A percentile compares a stretch with the other conserved stretches of the same genome.
phyloP scores from a whole-genome alignment of 1,284 basidiomycete genomes.

The Irpex sp. region DNA sequence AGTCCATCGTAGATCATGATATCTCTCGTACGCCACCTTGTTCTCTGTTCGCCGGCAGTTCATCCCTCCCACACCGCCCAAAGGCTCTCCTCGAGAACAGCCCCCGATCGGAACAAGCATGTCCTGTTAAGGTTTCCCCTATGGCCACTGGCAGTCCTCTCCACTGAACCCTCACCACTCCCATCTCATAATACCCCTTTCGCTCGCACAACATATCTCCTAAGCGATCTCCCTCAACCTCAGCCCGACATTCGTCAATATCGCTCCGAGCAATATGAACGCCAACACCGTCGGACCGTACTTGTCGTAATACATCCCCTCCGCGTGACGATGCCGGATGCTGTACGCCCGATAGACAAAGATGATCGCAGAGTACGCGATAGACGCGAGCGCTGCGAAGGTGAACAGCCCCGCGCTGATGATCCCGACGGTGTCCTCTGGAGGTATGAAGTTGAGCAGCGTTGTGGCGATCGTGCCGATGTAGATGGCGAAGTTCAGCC shows the following conservation, averaged over 20 bases:
- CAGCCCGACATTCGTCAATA: slow-evolving; percentile 75
- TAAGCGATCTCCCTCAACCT: slow-evolving; percentile 33
- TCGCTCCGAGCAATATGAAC: slow-evolving; percentile 63
- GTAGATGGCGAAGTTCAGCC: slow-evolving; percentile 91
- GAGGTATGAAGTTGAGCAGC: slow-evolving; percentile 83
- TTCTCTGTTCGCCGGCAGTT: background rate
- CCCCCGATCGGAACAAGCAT: background rate
- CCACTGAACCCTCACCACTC: background rate
- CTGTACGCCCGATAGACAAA: slow-evolving; percentile 85
- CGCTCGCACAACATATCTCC: background rate
- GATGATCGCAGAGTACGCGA: slow-evolving; percentile 85
- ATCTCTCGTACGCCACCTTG: background rate
- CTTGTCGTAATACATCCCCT: slow-evolving; percentile 85
- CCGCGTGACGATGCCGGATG: slow-evolving; percentile 72
- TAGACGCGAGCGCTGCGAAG: slow-evolving; percentile 82
- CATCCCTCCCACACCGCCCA: background rate
- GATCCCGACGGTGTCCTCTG: slow-evolving; percentile 75
- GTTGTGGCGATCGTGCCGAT: slow-evolving; percentile 88
- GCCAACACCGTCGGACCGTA: slow-evolving; percentile 83
- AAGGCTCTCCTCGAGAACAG: background rate
- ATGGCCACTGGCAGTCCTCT: background rate
- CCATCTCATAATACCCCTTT: background rate
- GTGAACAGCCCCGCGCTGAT: slow-evolving; percentile 89
- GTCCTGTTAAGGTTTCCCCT: background rate
- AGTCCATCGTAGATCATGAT: background rate